Evolutionary conservation across 1,284 basidiomycete genomes (phyloP), one percentile per base, ranked within the genome.

Genomic region (Puccinia polysora): DNA sequence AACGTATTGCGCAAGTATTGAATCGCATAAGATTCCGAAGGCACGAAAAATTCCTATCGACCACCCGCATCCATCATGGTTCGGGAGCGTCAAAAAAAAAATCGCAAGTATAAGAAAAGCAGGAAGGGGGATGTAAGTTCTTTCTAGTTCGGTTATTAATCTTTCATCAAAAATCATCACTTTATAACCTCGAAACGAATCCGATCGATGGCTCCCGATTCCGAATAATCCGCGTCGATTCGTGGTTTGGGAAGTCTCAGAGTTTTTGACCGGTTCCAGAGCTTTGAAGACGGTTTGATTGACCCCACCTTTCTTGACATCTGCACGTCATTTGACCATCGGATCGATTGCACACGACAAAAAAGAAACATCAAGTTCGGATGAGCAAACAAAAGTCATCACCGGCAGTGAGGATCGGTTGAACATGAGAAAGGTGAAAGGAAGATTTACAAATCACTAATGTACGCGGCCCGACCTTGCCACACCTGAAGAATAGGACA

Each of bases 401-500:
- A 3, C 30, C 25, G 1, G 34, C 28, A 56, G 34, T 25, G 15
- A 25, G 28, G 7, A 50, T 2, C 15, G 25, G 25, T 50, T 7
- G 28, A 55, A 55, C 4, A 32, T 12, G 34, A 52, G 30, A 20
- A 32, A 32, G 23, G 6, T 12, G 34, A 20, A 36, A 23, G 32
- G n/a, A 36, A 7, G 30, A 34, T 49, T 36, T 49, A 70, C 68
- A 70, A 68, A 96, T 88, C 7, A 98, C 89, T 25, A 97, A 82
- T 0, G 92, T 96, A 8, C 91, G 85, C 30, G 87, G 89, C 45
- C 87, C 85, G 45, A 95, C 83, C 73, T 87, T 88, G 23, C 95
- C 95, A 28, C 96, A 90, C 68, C 88, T 89, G 83, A 98, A 97
- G 82, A 95, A 97, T 74, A 90, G 86, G 6, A 97, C 92, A 76